Conservation (phyloP, 2,329 filamentous ascomycete genomes). For the Beauveria sp. region DNA sequence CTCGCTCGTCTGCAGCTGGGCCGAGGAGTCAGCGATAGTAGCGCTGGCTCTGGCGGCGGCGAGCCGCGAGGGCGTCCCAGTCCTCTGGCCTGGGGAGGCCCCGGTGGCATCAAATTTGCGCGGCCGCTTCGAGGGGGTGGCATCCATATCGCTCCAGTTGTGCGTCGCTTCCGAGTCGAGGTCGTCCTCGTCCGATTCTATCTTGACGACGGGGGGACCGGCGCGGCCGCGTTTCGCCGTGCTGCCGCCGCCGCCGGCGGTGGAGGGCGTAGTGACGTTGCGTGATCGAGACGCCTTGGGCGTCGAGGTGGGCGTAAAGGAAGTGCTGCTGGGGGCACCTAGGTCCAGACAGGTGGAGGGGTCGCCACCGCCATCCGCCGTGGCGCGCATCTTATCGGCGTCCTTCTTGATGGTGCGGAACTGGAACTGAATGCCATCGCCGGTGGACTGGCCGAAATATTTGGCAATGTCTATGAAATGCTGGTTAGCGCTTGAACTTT, state of each 20-base stretch:
- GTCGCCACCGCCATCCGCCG: constrained; percentile 37
- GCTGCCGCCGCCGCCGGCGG: constrained; percentile 19
- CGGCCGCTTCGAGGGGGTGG: constrained; percentile 30
- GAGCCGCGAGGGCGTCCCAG: constrained; percentile 22
- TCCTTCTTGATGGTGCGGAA: constrained; percentile 49
- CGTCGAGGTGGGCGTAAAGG: constrained; percentile 20
- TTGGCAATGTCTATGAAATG: constrained; percentile 45
- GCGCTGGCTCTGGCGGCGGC: constrained; percentile 26
- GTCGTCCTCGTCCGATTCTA: constrained; percentile 18
- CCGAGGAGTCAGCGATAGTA: constrained; percentile 25
- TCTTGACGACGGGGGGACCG: constrained; percentile 14
- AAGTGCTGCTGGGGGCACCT: constrained; percentile 17
- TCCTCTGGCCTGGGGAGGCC: constrained; percentile 16
- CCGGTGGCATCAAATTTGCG: constrained; percentile 17
- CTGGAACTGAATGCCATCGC: constrained; percentile 52
- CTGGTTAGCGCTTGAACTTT: not conserved
- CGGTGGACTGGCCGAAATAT: constrained; percentile 52
- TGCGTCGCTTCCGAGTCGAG: constrained; percentile 19
- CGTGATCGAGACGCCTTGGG: constrained; percentile 22
- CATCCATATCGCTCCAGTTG: constrained; percentile 25
- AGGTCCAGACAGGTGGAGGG: constrained; percentile 33
- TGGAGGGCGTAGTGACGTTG: constrained; percentile 10
- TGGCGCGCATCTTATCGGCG: constrained; percentile 39
- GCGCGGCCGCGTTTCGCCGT: constrained; percentile 3
- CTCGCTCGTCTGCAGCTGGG: constrained; percentile 22